phyloP scores from a whole-genome alignment of 1,139 yeast genomes.

The Blastobotrys illinoisensis region DNA sequence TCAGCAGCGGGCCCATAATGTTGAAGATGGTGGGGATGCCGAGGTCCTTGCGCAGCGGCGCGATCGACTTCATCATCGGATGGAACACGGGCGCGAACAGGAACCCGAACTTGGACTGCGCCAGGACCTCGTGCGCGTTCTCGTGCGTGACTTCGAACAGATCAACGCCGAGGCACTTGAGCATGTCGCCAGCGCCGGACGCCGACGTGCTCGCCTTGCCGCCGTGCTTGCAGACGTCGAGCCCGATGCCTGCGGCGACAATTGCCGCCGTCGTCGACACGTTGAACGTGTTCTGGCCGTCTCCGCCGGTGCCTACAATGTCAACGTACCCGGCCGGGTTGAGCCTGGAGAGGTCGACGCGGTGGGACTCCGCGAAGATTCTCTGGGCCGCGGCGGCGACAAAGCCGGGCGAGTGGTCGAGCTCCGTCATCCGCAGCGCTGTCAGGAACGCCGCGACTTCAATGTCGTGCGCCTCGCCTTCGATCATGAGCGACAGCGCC shows the following conservation, averaged over 20 bases:
- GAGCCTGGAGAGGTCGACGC: constrained; percentile 33
- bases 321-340: constrained; percentile 61
- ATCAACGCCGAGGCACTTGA: constrained; percentile 72
- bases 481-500: constrained; percentile 56
- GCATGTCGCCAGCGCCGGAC: constrained; percentile 89
- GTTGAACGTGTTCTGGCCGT: constrained; percentile 93
- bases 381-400: constrained; percentile 81
- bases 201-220: constrained; percentile 93
- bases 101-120: constrained; percentile 56
- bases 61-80: constrained; percentile 85
- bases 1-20: constrained; percentile 84
- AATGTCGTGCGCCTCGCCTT: constrained; percentile 56
- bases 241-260: constrained; percentile 86
- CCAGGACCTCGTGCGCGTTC: constrained; percentile 63
- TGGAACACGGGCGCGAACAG: constrained; percentile 93
- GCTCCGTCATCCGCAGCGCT: constrained; percentile 61
- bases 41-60: constrained; percentile 63
- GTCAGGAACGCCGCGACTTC: constrained; percentile 78
- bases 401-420: constrained; percentile 77
- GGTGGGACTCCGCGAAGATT: constrained; percentile 46
- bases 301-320: constrained; percentile 98
- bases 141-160: constrained; percentile 56
- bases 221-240: constrained; percentile 85
- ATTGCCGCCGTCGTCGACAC: constrained; percentile 94
- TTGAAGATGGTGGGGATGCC: constrained; percentile 94